These are phyloP conservation scores for Albatrellus ellisii DNA, from an alignment of 768 basidiomycete genomes.

Conservation along the genomic window DNA sequence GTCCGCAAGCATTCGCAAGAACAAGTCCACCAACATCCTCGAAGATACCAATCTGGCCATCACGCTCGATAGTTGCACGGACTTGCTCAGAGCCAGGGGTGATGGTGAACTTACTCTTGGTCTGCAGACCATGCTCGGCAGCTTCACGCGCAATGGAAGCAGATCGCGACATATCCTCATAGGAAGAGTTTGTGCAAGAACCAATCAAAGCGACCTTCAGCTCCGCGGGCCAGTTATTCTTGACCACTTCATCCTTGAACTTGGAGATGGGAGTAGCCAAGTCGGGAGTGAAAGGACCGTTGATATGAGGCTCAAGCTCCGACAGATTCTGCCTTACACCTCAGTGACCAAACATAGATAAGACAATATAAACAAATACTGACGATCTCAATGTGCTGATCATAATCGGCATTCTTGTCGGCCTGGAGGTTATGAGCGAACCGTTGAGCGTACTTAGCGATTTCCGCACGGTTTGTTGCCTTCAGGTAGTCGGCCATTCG, in stretches of 20 bases:
- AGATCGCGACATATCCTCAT: constrained; percentile 98
- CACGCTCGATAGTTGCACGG: constrained; percentile 93
- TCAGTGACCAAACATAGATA: neutral
- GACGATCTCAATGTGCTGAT: constrained; percentile 86
- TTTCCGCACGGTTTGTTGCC: constrained; percentile 85
- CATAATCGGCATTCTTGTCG: constrained; percentile 85
- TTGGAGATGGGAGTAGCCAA: constrained; percentile 96
- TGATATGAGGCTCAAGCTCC: constrained; percentile 97
- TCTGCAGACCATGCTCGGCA: constrained; percentile 67
- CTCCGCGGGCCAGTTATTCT: constrained; percentile 94
- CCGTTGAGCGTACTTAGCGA: constrained; percentile 77
- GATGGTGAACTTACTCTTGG: constrained; percentile 94
- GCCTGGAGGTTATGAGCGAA: constrained; percentile 88
- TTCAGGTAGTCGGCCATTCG: constrained; percentile 91
- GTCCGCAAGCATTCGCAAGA: constrained; percentile 97
- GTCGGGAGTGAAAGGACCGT: constrained; percentile 99
- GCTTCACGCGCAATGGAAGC: constrained; percentile 91
- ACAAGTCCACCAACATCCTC: constrained; percentile 86
- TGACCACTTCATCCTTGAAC: constrained; percentile 83
- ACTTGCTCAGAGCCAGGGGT: constrained; percentile 98
- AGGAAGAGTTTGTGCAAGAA: constrained; percentile 99
- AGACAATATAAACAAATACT: constrained; percentile 17
- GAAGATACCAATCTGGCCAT: constrained; percentile 83
- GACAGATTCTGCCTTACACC: constrained; percentile 61
- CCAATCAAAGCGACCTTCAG: constrained; percentile 97